A percentile compares a stretch with the other conserved stretches of the same genome.
These are phyloP conservation scores for Yamadazyma trypodendri DNA, from an alignment of 1,139 yeast species.

Conservation along the genomic window DNA sequence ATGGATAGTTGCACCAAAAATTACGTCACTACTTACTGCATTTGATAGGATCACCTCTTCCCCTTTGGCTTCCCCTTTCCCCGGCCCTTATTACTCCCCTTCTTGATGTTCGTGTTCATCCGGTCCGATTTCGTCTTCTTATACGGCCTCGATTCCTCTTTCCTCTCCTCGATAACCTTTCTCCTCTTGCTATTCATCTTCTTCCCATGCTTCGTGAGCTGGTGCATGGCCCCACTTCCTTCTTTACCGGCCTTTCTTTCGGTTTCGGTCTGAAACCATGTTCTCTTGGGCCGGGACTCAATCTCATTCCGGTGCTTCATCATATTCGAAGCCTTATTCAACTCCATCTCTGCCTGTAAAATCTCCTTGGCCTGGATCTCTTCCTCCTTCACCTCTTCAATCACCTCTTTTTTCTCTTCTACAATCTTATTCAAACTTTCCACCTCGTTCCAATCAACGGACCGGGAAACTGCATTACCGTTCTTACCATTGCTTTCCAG, in stretches of 20 bases:
- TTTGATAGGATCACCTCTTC: not conserved
- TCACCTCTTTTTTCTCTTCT: slow-evolving; percentile 53
- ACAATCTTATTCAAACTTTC: slow-evolving; percentile 64
- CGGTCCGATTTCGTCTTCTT: slow-evolving; percentile 74
- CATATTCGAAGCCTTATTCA: slow-evolving; percentile 80
- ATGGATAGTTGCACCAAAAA: too few relatives aligned
- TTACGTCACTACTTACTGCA: not conserved
- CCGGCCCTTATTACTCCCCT: slow-evolving; percentile 20
- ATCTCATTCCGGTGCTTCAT: slow-evolving; percentile 81
- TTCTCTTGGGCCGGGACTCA: slow-evolving; percentile 86
- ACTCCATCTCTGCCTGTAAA: slow-evolving; percentile 85
- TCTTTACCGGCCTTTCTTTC: slow-evolving; percentile 57
- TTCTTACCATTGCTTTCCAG: slow-evolving; percentile 42
- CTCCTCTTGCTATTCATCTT: slow-evolving; percentile 58
- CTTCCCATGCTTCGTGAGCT: slow-evolving; percentile 44
- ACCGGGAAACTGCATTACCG: slow-evolving; percentile 74
- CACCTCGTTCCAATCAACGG: slow-evolving; percentile 81
- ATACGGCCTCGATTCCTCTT: slow-evolving; percentile 54
- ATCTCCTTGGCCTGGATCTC: slow-evolving; percentile 88
- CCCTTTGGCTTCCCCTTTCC: slow-evolving; percentile 10
- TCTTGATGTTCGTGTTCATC: slow-evolving; percentile 17
- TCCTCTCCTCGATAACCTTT: slow-evolving; percentile 49
- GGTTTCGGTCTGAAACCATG: slow-evolving; percentile 87
- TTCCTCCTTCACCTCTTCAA: slow-evolving; percentile 79
- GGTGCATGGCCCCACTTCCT: slow-evolving; percentile 39